Evolutionary conservation across 257 asterid genomes (phyloP), one percentile per base, ranked within the genome.

Genomic region (Echites panduratus): DNA sequence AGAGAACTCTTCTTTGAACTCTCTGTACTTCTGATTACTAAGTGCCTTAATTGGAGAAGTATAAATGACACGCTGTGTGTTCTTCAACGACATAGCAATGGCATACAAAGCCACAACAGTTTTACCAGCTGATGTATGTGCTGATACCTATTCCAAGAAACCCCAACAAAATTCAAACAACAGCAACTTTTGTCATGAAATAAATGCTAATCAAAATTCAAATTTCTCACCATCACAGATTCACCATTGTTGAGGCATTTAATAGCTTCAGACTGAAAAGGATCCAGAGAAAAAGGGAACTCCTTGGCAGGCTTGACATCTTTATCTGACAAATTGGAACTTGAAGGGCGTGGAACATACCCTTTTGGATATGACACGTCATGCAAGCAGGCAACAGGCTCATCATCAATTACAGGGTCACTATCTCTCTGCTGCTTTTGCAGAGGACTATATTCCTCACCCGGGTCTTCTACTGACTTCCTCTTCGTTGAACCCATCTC

Each of bases 11-110:
- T 95, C 96, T 73, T 95, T 91, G 84, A 94, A 91, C 90, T 95
- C 99, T 77, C 98, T 90, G 74, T 87, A 95, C 79, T 95, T 95
- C 79, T 92, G 98, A 81, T 95, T 95, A 77, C 99, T 95, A 64
- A 95, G 95, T 22, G 99, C 98, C 84, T 93, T 93, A 67, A 93
- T 91, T 0, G 97, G 98, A 56, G 97, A 93, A 73, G 98, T 93
- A 71, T 93, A 91, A 76, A 93, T 89, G 59, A 91, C 98, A 6
- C 97, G 96, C 71, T 91, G 98, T 75, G 83, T 85, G 74, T 89
- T 87, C 84, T 80, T 76, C 87, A 93, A 68, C 0, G 97, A 88
- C 98, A 91, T 88, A 44, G 98, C 98, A 73, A 91, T 91, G 11
- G 96, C 96, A 66, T 93, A 93, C 76, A 89, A 82, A 29, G 96